Conservation (phyloP, 306 rosid species). For the Oxytropis ochrocephala region DNA sequence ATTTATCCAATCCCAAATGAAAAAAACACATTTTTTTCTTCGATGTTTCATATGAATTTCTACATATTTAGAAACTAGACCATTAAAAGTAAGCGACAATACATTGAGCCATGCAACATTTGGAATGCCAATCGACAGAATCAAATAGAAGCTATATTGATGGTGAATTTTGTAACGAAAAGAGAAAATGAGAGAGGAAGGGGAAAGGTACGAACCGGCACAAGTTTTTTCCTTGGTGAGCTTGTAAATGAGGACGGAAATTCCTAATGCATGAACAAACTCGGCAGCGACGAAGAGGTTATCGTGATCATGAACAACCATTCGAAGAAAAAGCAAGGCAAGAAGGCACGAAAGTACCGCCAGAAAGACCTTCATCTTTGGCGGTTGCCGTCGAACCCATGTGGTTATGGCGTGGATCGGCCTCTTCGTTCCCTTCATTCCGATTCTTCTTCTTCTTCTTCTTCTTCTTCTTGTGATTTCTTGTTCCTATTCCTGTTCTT, state of each 20-base stretch:
- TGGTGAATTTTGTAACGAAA: neutral
- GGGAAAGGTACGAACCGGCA: constrained; percentile 27
- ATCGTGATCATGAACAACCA: constrained; percentile 60
- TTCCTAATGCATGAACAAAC: constrained; percentile 65
- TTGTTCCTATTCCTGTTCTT: neutral
- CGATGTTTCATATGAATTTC: neutral
- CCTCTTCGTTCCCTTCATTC: constrained; percentile 44
- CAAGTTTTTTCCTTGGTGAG: constrained; percentile 65
- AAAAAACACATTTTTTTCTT: neutral
- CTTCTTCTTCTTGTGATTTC: neutral
- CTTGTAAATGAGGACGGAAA: constrained; percentile 56
- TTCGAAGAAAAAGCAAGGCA: constrained; percentile 42
- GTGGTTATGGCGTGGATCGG: constrained; percentile 42
- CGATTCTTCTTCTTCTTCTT: neutral
- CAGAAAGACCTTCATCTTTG: constrained; percentile 51
- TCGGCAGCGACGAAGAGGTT: constrained; percentile 59
- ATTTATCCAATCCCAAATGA: neutral
- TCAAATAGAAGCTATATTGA: neutral
- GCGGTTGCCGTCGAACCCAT: constrained; percentile 67
- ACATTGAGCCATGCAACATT: too few species aligned
- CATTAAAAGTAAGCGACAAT: neutral
- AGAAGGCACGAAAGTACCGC: constrained; percentile 31
- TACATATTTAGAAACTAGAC: neutral
- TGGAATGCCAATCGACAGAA: neutral
- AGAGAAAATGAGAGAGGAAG: neutral